Conservation (phyloP, 306 rosid genomes). For the Ormosia emarginata region DNA sequence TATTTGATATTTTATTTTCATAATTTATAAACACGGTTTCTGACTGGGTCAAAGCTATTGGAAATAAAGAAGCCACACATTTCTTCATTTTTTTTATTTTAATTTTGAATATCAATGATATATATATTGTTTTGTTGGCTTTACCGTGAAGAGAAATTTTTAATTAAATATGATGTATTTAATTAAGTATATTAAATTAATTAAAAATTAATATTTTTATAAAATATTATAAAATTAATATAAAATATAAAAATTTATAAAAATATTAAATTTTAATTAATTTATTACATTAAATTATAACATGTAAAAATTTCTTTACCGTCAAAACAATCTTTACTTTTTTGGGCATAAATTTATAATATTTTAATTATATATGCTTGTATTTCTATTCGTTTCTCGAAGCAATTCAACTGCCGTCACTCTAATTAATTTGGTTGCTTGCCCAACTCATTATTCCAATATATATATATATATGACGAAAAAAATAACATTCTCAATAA, state of each 20-base stretch:
- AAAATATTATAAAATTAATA: no score
- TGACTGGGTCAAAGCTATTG: constrained; percentile 22
- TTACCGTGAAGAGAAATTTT: no score
- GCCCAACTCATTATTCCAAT: constrained; percentile 46
- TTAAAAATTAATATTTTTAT: no score
- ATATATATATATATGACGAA: not conserved
- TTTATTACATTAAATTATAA: no score
- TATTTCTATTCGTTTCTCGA: not conserved
- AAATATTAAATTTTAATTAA: no score
- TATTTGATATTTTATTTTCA: not conserved
- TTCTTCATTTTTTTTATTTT: not conserved
- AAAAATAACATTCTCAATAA: no score
- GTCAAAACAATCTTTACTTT: not conserved
- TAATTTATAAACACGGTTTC: constrained; percentile 3
- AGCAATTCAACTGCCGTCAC: constrained; percentile 47
- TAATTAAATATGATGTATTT: no score
- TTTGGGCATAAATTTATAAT: not conserved
- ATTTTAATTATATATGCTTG: not conserved
- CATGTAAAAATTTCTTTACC: no score
- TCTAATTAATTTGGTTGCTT: constrained; percentile 52
- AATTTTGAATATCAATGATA: not conserved
- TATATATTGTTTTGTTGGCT: not conserved
- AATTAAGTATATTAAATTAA: no score
- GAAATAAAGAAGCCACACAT: not conserved
- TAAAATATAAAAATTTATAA: no score